Evolutionary conservation across 805 yeast genomes (phyloP).

Genomic region (Blastobotrys attinorum): DNA sequence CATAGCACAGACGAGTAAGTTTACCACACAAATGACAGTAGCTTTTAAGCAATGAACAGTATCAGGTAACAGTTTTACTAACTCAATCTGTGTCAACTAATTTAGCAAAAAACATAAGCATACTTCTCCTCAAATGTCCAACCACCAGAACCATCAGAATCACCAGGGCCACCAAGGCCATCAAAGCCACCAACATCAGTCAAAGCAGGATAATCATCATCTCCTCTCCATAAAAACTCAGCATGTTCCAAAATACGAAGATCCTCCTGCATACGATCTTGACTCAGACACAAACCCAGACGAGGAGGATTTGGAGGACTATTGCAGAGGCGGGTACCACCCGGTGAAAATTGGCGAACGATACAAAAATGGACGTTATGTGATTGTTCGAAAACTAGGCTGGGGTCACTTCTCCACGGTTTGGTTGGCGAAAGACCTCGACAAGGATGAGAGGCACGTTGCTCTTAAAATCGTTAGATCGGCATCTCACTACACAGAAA

Average conservation of each 20-base stretch:
- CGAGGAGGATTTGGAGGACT: conserved; percentile 83
- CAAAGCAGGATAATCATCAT: conserved; percentile 3
- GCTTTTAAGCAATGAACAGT: too few species aligned
- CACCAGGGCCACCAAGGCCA: background rate
- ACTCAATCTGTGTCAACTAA: too few species aligned
- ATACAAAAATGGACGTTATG: conserved; percentile 68
- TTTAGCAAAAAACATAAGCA: too few species aligned
- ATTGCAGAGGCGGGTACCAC: conserved; percentile 90
- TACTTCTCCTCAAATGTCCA: too few species aligned
- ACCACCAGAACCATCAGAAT: too few species aligned
- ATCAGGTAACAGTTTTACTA: too few species aligned
- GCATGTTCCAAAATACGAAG: background rate
- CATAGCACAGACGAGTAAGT: background rate
- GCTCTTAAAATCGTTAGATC: conserved; percentile 92
- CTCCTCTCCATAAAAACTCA: background rate
- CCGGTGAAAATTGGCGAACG: conserved; percentile 85
- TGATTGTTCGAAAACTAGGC: conserved; percentile 81
- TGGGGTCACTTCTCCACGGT: conserved; percentile 99
- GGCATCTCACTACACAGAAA: conserved; percentile 84
- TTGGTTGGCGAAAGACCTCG: conserved; percentile 70
- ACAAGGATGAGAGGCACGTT: conserved; percentile 58
- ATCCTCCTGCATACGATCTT: conserved; percentile 2
- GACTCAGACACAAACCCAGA: conserved; percentile 14
- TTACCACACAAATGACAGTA: too few species aligned
- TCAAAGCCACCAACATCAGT: background rate